These are phyloP conservation scores for Ganoderma sinense DNA, from an alignment of 1,284 basidiomycete genomes.

Conservation along the genomic window DNA sequence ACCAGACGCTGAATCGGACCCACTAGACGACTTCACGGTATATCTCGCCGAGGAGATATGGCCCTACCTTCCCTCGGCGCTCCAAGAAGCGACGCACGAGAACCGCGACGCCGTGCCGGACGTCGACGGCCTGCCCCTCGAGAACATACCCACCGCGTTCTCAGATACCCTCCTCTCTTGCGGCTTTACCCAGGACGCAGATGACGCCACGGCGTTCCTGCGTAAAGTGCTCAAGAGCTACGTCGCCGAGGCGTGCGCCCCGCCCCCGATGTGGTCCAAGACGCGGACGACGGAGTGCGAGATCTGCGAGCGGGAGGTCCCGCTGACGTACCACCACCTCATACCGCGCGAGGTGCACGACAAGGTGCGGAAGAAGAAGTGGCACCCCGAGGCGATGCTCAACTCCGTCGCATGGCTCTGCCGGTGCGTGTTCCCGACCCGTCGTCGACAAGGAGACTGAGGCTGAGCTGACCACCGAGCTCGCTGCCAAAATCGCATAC, in stretches of 20 bases:
- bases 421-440: constrained; percentile 40
- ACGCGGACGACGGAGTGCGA: constrained; percentile 61
- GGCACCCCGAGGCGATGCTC: constrained; percentile 58
- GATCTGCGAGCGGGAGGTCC: constrained; percentile 60
- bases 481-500: not conserved
- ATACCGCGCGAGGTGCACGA: constrained; percentile 60
- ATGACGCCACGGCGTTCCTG: constrained; percentile 49
- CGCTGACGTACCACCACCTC: constrained; percentile 66
- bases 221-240: constrained; percentile 50
- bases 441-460: not conserved
- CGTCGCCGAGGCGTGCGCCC: constrained; percentile 46
- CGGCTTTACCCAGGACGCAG: constrained; percentile 43
- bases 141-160: constrained; percentile 44
- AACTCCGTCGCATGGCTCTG: constrained; percentile 68
- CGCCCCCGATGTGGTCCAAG: constrained; percentile 58
- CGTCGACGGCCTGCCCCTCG: constrained; percentile 45
- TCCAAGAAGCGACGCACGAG: constrained; percentile 50
- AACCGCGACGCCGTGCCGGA: constrained; percentile 39
- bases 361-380: constrained; percentile 60
- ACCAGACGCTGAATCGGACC: constrained; percentile 34
- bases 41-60: constrained; percentile 60
- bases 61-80: constrained; percentile 45
- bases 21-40: constrained; percentile 57
- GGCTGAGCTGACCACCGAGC: not conserved
- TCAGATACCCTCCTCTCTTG: constrained; percentile 58